phyloP scores from a whole-genome alignment of 228 moss, liverwort and hornwort species.

The Sphagnum magellanicum region DNA sequence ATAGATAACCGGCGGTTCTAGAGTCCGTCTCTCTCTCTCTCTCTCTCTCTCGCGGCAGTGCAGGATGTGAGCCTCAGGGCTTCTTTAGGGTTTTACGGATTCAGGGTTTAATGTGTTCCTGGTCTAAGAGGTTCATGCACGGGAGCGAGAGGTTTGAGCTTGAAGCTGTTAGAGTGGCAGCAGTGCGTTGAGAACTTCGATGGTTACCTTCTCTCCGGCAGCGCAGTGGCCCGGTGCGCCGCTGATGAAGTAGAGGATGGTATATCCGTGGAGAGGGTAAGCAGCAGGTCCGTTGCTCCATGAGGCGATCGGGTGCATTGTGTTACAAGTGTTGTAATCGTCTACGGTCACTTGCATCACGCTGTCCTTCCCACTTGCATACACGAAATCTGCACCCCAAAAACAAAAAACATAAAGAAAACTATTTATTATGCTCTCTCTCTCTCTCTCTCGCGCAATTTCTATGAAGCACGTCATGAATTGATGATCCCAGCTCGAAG shows the following conservation, averaged over 20 bases:
- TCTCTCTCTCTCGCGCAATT: neutral
- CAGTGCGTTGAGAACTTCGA: neutral
- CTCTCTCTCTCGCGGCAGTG: no score
- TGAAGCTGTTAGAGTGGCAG: no score
- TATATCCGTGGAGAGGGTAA: neutral
- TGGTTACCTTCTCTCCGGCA: conserved; percentile 12
- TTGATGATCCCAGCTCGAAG: neutral
- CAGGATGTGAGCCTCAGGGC: no score
- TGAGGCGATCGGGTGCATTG: neutral
- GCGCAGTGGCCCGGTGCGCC: conserved; percentile 8
- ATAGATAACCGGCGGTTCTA: no score
- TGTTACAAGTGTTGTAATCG: conserved; percentile 14
- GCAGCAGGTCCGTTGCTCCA: neutral
- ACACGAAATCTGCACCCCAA: conserved; percentile 3
- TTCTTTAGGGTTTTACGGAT: no score
- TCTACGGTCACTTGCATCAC: conserved; percentile 3
- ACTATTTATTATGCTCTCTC: neutral
- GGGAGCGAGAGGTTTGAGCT: no score
- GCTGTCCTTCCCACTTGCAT: neutral
- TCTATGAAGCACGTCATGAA: neutral
- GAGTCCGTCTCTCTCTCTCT: no score
- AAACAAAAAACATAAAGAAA: neutral
- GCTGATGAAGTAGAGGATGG: conserved; percentile 13
- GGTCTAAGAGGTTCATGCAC: no score
- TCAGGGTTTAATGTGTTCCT: no score